These are phyloP conservation scores for Leccinum angustisporum DNA, from an alignment of 1,284 basidiomycete species.

Conservation along the genomic window DNA sequence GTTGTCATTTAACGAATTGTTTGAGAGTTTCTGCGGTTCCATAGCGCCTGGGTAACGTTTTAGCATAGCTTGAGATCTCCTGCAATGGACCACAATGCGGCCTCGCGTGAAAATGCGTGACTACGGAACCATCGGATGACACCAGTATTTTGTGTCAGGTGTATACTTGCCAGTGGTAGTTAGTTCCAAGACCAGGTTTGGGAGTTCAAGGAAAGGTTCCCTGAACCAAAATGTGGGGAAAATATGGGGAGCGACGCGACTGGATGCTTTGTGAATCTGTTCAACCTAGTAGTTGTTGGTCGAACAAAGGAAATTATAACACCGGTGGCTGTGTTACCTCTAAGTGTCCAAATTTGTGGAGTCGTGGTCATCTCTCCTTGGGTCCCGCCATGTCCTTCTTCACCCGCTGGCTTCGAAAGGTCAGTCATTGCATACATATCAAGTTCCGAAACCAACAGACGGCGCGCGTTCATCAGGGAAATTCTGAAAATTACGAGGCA, in stretches of 20 bases:
- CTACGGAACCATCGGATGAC: not conserved
- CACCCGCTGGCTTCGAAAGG: conserved; percentile 32
- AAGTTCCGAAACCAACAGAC: not conserved
- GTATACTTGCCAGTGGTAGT: no score
- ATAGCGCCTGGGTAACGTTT: not conserved
- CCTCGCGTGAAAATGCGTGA: not conserved
- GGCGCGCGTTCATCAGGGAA: conserved; percentile 11
- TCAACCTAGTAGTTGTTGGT: not conserved
- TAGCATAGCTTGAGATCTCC: not conserved
- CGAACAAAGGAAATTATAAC: not conserved
- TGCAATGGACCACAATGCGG: not conserved
- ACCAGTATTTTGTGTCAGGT: not conserved
- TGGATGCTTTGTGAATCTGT: not conserved
- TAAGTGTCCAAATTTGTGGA: conserved; percentile 18
- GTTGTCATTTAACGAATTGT: not conserved
- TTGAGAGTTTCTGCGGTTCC: not conserved
- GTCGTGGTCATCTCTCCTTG: conserved; percentile 2
- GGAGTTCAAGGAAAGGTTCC: not conserved
- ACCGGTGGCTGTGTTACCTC: conserved; percentile 24
- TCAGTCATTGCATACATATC: conserved; percentile 4
- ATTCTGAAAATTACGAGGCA: conserved; percentile 67
- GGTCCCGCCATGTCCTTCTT: conserved; percentile 28
- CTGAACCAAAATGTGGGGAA: not conserved
- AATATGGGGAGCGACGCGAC: not conserved
- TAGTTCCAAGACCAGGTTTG: not conserved